phyloP scores from a whole-genome alignment of 2,329 filamentous ascomycete species.

The Exophiala sideris region DNA sequence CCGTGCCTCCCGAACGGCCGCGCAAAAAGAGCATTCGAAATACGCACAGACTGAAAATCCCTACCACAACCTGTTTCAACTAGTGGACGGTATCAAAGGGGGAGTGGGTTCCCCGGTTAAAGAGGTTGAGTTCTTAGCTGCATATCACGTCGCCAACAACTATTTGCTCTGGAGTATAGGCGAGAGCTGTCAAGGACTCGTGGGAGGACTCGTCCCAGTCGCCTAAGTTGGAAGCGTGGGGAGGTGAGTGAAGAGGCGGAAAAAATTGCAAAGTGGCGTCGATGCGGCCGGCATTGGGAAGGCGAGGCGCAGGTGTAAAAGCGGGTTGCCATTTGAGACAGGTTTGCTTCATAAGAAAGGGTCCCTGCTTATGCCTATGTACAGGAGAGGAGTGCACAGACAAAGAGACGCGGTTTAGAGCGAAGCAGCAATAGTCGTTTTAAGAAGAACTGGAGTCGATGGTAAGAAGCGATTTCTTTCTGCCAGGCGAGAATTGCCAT shows the following conservation, averaged over 20 bases:
- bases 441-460: too few species aligned
- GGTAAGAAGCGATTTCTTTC: too few species aligned
- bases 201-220: neutral
- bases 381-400: neutral
- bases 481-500: too few species aligned
- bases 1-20: conserved; percentile 11
- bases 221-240: neutral
- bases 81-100: neutral
- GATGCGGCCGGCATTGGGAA: neutral
- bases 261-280: conserved; percentile 1
- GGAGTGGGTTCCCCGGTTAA: neutral
- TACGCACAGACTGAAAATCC: conserved; percentile 3
- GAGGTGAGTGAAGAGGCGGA: neutral
- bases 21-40: conserved; percentile 1
- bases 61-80: neutral
- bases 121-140: neutral
- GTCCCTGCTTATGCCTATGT: too few species aligned
- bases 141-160: neutral
- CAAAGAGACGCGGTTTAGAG: neutral
- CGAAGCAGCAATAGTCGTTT: too few species aligned
- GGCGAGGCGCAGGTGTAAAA: neutral
- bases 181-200: neutral
- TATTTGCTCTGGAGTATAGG: neutral
- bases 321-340: neutral
- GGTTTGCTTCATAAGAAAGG: too few species aligned